These are phyloP conservation scores for Pseudogymnoascus sp. DNA, from an alignment of 2,329 filamentous ascomycete genomes.

Conservation along the genomic window DNA sequence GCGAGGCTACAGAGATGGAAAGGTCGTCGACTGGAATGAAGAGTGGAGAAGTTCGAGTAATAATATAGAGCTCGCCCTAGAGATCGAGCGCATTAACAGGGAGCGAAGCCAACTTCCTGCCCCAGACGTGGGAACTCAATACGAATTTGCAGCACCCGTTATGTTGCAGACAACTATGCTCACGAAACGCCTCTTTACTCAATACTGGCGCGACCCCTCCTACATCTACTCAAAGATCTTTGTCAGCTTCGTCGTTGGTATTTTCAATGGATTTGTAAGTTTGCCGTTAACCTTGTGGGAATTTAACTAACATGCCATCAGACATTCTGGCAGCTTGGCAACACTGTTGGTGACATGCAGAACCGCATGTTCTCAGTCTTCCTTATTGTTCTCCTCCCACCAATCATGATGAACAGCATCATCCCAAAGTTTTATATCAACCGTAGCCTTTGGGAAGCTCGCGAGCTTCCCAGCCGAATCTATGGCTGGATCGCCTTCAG, in stretches of 20 bases:
- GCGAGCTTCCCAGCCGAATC: constrained; percentile 53
- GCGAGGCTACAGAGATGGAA: constrained; percentile 29
- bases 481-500: constrained; percentile 54
- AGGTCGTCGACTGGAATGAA: constrained; percentile 55
- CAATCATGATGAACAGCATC: constrained; percentile 48
- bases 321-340: constrained; percentile 50
- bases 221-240: constrained; percentile 39
- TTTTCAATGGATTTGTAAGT: constrained; percentile 47
- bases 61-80: constrained; percentile 43
- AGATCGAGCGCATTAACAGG: constrained; percentile 55
- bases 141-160: constrained; percentile 66
- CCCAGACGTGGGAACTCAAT: constrained; percentile 39
- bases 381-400: constrained; percentile 54
- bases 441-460: constrained; percentile 47
- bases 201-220: constrained; percentile 54
- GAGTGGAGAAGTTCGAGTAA: constrained; percentile 60
- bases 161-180: constrained; percentile 55
- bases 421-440: constrained; percentile 50
- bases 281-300: constrained; percentile 22
- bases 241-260: constrained; percentile 43
- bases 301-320: constrained; percentile 25
- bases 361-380: constrained; percentile 50
- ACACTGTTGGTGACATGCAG: constrained; percentile 42
- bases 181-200: constrained; percentile 50
- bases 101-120: constrained; percentile 41